Conservation (phyloP, 129 eudicot genomes). For the Flaveria brownii region DNA sequence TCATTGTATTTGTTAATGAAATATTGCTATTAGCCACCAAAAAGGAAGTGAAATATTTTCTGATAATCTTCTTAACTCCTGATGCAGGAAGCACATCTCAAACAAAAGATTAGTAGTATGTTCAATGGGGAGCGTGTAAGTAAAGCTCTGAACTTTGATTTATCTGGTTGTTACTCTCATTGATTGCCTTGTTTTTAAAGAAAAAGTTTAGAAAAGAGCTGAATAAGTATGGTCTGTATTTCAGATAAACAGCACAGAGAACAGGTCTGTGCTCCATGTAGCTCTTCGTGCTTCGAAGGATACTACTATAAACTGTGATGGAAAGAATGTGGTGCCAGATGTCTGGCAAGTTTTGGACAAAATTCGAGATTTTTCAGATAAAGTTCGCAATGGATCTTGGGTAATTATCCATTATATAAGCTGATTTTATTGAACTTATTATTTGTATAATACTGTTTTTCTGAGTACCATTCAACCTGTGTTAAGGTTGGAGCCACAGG, state of each 20-base stretch:
- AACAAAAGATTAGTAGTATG: conserved; percentile 75
- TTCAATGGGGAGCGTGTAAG: conserved; percentile 87
- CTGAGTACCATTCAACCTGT: conserved; percentile 15
- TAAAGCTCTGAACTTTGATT: conserved; percentile 8
- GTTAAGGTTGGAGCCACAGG: conserved; percentile 92
- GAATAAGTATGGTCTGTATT: conserved; percentile 8
- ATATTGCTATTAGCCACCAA: neutral
- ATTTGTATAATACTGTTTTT: neutral
- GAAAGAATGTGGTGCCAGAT: conserved; percentile 94
- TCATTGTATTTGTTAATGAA: neutral
- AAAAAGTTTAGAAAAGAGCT: neutral
- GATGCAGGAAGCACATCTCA: conserved; percentile 72
- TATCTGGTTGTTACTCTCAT: neutral
- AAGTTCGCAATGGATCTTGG: conserved; percentile 92
- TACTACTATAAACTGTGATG: conserved; percentile 75
- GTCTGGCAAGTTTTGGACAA: conserved; percentile 97
- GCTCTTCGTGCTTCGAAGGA: conserved; percentile 95
- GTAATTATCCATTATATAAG: conserved; percentile 39
- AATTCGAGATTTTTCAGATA: conserved; percentile 81
- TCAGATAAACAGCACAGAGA: conserved; percentile 92
- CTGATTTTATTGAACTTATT: conserved; percentile 8
- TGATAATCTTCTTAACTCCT: conserved; percentile 16
- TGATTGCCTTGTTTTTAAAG: neutral
- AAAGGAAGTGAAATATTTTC: too few relatives aligned
- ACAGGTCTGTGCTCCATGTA: conserved; percentile 87